A percentile compares a stretch with the other conserved stretches of the same genome.
Conservation (phyloP, 164 flowering plant genomes). For the Liriodendron chinense region DNA sequence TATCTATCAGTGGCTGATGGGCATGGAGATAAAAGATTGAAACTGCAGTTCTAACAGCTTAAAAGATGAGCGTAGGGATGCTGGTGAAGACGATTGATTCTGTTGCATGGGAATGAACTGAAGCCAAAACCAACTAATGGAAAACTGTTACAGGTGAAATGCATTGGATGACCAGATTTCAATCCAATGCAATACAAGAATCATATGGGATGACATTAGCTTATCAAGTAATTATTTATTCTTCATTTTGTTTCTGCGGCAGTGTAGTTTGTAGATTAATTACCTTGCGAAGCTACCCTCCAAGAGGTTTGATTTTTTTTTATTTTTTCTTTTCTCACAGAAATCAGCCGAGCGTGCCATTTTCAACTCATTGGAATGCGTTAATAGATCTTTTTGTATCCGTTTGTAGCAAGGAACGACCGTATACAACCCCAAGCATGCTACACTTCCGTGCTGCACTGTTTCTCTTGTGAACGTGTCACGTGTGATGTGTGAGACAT, state of each 20-base stretch:
- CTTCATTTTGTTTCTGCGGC: not conserved
- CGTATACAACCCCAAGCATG: not conserved
- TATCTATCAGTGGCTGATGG: not conserved
- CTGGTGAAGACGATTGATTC: not conserved
- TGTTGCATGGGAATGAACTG: not conserved
- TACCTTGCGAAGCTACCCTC: not conserved
- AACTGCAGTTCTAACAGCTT: not conserved
- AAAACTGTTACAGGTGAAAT: constrained; percentile 11
- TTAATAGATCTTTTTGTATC: too few species aligned
- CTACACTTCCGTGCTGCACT: not conserved
- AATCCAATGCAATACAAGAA: constrained; percentile 6
- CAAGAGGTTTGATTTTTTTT: not conserved
- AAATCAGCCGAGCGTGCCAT: not conserved
- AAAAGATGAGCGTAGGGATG: not conserved
- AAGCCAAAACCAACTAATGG: not conserved
- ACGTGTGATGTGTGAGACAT: too few species aligned
- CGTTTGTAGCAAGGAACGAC: not conserved
- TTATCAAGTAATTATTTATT: not conserved
- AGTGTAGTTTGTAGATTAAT: not conserved
- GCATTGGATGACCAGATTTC: constrained; percentile 3
- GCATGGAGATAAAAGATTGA: not conserved
- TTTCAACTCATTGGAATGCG: not conserved
- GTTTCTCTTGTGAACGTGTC: not conserved
- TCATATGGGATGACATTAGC: constrained; percentile 5
- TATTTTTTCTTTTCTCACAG: too few species aligned